Conservation (phyloP, 169 alveolate species). For the Neospora caninum region DNA sequence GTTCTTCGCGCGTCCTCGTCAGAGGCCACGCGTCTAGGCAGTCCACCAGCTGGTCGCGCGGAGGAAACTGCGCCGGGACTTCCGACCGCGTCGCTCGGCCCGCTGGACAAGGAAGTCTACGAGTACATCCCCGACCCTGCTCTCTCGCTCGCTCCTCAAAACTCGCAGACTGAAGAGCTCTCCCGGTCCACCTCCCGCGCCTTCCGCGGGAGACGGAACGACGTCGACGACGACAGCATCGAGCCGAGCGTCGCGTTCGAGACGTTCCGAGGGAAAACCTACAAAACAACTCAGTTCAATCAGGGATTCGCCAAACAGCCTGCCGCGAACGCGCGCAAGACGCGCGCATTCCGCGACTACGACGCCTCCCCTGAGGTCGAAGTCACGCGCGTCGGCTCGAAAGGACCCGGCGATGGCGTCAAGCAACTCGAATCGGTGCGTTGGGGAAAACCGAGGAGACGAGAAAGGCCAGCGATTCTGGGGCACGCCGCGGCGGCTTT, state of each 20-base stretch:
- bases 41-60: too few species aligned
- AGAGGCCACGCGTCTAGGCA: too few species aligned
- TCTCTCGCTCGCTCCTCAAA: not conserved
- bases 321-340: not conserved
- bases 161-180: not conserved
- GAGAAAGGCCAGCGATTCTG: too few species aligned
- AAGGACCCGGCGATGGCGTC: not conserved
- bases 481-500: too few species aligned
- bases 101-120: slow-evolving; percentile 8
- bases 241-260: slow-evolving; percentile 11
- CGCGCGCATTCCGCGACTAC: not conserved
- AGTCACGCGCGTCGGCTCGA: not conserved
- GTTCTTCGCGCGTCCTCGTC: too few species aligned
- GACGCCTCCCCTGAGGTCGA: not conserved
- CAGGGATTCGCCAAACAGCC: not conserved
- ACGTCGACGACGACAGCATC: not conserved
- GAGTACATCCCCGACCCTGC: slow-evolving; percentile 5
- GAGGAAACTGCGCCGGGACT: too few species aligned
- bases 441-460: not conserved
- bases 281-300: not conserved
- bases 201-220: not conserved
- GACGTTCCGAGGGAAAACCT: not conserved
- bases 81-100: too few species aligned
- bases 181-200: not conserved
- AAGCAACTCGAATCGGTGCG: not conserved